Evolutionary conservation across 768 basidiomycete genomes (phyloP).

Genomic region (Fomitopsis pulvina): DNA sequence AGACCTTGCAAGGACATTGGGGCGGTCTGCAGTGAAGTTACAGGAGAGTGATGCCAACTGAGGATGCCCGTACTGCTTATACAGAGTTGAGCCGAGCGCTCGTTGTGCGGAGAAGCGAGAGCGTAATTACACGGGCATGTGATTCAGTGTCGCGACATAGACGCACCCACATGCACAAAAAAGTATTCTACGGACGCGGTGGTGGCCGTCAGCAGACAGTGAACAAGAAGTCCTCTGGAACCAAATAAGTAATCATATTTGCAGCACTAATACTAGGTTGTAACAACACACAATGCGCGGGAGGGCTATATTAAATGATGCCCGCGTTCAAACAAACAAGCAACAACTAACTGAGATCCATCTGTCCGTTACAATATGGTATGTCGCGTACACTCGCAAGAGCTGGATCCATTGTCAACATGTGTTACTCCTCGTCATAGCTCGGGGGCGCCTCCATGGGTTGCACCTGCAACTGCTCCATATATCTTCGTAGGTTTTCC

Average conservation of each 20-base stretch:
- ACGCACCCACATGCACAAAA: not conserved
- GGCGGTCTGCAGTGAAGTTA: not conserved
- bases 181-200: too few relatives aligned
- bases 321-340: too few relatives aligned
- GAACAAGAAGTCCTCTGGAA: too few relatives aligned
- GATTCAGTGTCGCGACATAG: not conserved
- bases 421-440: constrained; percentile 8
- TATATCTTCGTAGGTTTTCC: constrained; percentile 20
- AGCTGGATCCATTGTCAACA: not conserved
- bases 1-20: constrained; percentile 72
- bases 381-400: not conserved
- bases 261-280: too few relatives aligned
- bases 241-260: too few relatives aligned
- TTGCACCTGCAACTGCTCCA: constrained; percentile 20
- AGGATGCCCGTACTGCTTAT: not conserved
- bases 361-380: not conserved
- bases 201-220: too few relatives aligned
- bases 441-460: constrained; percentile 19
- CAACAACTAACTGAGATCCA: too few relatives aligned
- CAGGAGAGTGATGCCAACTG: not conserved
- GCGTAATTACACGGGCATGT: constrained; percentile 1
- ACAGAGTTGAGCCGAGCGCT: not conserved
- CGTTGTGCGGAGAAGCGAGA: not conserved
- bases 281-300: too few relatives aligned
- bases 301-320: too few relatives aligned